Percentiles rank a stretch among this genome's conserved stretches.
phyloP scores from a whole-genome alignment of 1,284 basidiomycete genomes.

The Inonotus hispidus region DNA sequence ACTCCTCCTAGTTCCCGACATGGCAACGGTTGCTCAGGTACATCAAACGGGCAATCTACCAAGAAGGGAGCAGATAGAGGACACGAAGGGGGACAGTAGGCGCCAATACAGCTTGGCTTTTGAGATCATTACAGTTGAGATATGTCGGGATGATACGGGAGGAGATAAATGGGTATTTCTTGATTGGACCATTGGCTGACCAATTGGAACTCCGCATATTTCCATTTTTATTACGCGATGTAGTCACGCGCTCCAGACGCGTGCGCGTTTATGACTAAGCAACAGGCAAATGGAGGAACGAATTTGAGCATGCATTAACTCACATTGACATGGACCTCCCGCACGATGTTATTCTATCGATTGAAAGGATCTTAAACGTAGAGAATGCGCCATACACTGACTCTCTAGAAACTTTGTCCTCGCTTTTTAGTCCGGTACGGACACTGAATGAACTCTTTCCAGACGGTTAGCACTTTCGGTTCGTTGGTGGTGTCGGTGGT shows the following conservation, averaged over 20 bases:
- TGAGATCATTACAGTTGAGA: too few species aligned
- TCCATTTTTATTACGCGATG: neutral
- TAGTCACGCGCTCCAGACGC: neutral
- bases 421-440: slow-evolving; percentile 51
- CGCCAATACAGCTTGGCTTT: too few species aligned
- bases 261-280: neutral
- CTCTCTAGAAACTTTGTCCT: slow-evolving; percentile 52
- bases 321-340: slow-evolving; percentile 41
- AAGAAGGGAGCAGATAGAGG: too few species aligned
- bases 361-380: slow-evolving; percentile 61
- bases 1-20: too few species aligned
- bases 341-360: slow-evolving; percentile 58
- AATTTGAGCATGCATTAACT: neutral
- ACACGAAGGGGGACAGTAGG: too few species aligned
- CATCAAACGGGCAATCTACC: too few species aligned
- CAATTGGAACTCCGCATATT: neutral
- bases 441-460: slow-evolving; percentile 72
- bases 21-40: too few species aligned
- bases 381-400: slow-evolving; percentile 39
- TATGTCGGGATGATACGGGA: neutral
- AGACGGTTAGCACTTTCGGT: slow-evolving; percentile 47
- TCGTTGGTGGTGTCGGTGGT: neutral
- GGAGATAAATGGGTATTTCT: neutral
- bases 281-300: neutral
- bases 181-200: neutral